Conservation (phyloP, 2,329 filamentous ascomycete species). For the Botrytis paeoniae region DNA sequence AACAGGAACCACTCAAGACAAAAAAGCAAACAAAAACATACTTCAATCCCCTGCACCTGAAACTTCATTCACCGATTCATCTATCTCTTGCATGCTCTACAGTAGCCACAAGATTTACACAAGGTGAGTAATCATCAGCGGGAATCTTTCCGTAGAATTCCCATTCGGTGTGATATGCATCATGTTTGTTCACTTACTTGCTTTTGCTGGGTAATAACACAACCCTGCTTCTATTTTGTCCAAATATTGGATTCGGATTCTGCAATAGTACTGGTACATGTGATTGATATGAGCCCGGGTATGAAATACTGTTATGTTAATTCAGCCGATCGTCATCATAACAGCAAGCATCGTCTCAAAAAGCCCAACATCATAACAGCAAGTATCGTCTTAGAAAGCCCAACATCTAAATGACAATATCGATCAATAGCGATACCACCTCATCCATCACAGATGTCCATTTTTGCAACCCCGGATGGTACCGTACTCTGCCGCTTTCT, state of each 20-base stretch:
- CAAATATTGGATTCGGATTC: background rate
- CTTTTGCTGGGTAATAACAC: slow-evolving; percentile 2
- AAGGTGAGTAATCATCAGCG: slow-evolving; percentile 4
- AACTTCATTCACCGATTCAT: slow-evolving; percentile 1
- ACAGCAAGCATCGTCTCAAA: background rate
- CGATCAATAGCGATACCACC: background rate
- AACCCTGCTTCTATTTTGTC: background rate
- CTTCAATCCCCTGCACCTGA: background rate
- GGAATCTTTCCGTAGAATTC: background rate
- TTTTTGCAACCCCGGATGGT: slow-evolving; percentile 1
- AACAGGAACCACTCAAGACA: background rate
- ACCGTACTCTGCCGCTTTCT: slow-evolving; percentile 5
- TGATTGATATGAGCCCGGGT: background rate
- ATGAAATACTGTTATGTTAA: background rate
- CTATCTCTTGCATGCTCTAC: slow-evolving; percentile 4
- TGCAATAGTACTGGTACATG: background rate
- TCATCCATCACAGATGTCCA: background rate
- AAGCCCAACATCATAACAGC: background rate
- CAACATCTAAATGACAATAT: slow-evolving; percentile 2
- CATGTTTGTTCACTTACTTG: background rate
- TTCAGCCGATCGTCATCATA: background rate
- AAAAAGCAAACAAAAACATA: background rate
- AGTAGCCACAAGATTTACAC: background rate
- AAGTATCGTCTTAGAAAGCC: background rate
- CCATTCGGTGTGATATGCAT: slow-evolving; percentile 7